These are phyloP conservation scores for Candida sithepensis DNA, from an alignment of 805 yeast genomes.

Conservation along the genomic window DNA sequence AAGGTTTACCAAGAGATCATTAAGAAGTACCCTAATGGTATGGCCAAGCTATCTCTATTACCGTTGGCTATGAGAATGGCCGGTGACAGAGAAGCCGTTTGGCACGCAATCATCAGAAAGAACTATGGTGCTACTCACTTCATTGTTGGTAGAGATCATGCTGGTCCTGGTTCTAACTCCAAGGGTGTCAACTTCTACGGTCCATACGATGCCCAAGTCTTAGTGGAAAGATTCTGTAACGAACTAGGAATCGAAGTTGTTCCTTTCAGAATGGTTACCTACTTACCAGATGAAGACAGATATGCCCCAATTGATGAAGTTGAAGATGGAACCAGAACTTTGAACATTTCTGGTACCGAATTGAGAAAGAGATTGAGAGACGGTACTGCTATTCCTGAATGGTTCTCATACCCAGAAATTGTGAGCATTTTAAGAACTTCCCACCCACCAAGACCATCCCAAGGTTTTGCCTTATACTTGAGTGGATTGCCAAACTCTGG, in stretches of 20 bases:
- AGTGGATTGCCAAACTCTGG: conserved; percentile 59
- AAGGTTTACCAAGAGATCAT: conserved; percentile 90
- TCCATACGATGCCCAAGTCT: conserved; percentile 92
- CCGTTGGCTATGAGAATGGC: conserved; percentile 99
- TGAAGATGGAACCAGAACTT: conserved; percentile 71
- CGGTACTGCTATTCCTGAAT: conserved; percentile 87
- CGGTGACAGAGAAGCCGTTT: conserved; percentile 96
- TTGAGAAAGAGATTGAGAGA: conserved; percentile 81
- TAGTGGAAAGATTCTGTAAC: conserved; percentile 68
- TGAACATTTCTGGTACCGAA: conserved; percentile 89
- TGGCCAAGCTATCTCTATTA: conserved; percentile 82
- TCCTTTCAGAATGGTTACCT: conserved; percentile 96
- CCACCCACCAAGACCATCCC: conserved; percentile 86
- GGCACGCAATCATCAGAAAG: conserved; percentile 97
- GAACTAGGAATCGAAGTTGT: conserved; percentile 89
- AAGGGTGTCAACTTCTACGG: conserved; percentile 93
- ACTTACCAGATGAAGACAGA: conserved; percentile 91
- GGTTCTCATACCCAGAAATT: conserved; percentile 98
- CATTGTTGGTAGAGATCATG: conserved; percentile 97
- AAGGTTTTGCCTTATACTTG: conserved; percentile 80
- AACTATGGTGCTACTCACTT: conserved; percentile 96
- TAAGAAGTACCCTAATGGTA: conserved; percentile 90
- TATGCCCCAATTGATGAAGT: conserved; percentile 94
- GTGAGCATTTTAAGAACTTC: conserved; percentile 86
- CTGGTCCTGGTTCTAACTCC: conserved; percentile 90